phyloP scores from a whole-genome alignment of 495 filamentous ascomycete genomes.

The Pseudoneurospora amorphoporcata region DNA sequence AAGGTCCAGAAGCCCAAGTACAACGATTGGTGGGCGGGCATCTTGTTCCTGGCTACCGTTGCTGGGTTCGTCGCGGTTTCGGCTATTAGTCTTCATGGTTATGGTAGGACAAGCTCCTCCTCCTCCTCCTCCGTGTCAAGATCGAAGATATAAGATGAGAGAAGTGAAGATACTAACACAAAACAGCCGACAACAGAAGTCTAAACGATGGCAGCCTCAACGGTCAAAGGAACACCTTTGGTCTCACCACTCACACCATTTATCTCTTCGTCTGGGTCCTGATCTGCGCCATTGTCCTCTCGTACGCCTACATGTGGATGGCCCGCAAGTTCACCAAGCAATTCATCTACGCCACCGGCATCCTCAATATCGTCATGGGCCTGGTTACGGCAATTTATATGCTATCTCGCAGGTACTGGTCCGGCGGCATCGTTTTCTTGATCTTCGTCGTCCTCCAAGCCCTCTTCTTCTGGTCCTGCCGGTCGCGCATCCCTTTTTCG shows the following conservation, averaged over 20 bases:
- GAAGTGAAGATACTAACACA: neutral
- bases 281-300: slow-evolving; percentile 58
- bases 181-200: slow-evolving; percentile 40
- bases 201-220: slow-evolving; percentile 70
- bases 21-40: slow-evolving; percentile 79
- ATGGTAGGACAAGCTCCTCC: slow-evolving; percentile 31
- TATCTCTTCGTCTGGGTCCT: slow-evolving; percentile 74
- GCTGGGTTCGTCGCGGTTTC: slow-evolving; percentile 70
- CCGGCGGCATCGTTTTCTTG: slow-evolving; percentile 76
- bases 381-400: slow-evolving; percentile 59
- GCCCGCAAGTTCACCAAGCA: slow-evolving; percentile 79
- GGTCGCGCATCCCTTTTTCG: slow-evolving; percentile 77
- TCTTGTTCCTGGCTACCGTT: slow-evolving; percentile 67
- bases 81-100: slow-evolving; percentile 66
- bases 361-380: slow-evolving; percentile 71
- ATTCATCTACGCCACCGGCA: slow-evolving; percentile 84
- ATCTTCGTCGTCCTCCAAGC: slow-evolving; percentile 58
- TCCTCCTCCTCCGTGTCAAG: neutral
- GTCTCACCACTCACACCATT: slow-evolving; percentile 73
- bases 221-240: slow-evolving; percentile 52
- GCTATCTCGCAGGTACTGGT: slow-evolving; percentile 58
- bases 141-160: neutral
- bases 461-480: slow-evolving; percentile 54
- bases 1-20: slow-evolving; percentile 72
- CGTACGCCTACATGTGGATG: slow-evolving; percentile 63